phyloP scores from a whole-genome alignment of 257 asterid species.

The Fraxinus excelsior region DNA sequence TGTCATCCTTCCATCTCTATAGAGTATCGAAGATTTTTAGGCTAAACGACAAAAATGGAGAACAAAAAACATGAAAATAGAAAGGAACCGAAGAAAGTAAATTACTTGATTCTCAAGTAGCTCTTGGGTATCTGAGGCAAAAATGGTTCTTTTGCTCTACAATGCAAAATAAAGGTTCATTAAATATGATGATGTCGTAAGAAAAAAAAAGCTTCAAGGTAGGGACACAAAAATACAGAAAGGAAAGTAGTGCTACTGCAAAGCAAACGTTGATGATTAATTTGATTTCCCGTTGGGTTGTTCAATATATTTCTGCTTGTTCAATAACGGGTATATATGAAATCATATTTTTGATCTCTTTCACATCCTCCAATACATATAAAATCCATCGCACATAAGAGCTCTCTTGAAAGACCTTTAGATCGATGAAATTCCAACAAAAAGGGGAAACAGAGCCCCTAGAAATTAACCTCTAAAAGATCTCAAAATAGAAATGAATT shows the following conservation, averaged over 20 bases:
- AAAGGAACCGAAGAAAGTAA: neutral
- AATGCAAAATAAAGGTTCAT: conserved; percentile 9
- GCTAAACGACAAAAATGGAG: neutral
- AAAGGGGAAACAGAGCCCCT: too few species aligned
- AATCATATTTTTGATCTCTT: too few species aligned
- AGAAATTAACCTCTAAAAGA: too few species aligned
- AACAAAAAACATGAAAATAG: neutral
- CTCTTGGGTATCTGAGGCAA: conserved; percentile 93
- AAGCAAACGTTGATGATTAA: neutral
- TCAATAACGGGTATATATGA: too few species aligned
- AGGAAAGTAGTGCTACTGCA: neutral
- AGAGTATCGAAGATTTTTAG: neutral
- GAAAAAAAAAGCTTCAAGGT: neutral
- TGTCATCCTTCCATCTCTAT: conserved; percentile 89
- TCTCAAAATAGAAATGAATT: too few species aligned
- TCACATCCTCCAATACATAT: too few species aligned
- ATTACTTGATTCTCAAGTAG: conserved; percentile 93
- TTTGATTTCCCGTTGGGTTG: neutral
- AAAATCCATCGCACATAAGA: too few species aligned
- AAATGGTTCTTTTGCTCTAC: conserved; percentile 76
- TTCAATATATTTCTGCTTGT: too few species aligned
- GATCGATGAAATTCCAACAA: too few species aligned
- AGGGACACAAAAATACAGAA: conserved; percentile 8
- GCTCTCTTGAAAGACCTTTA: too few species aligned
- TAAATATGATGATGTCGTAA: conserved; percentile 24